These are phyloP conservation scores for Heritiera littoralis DNA, from an alignment of 345 rosid species.

Conservation along the genomic window DNA sequence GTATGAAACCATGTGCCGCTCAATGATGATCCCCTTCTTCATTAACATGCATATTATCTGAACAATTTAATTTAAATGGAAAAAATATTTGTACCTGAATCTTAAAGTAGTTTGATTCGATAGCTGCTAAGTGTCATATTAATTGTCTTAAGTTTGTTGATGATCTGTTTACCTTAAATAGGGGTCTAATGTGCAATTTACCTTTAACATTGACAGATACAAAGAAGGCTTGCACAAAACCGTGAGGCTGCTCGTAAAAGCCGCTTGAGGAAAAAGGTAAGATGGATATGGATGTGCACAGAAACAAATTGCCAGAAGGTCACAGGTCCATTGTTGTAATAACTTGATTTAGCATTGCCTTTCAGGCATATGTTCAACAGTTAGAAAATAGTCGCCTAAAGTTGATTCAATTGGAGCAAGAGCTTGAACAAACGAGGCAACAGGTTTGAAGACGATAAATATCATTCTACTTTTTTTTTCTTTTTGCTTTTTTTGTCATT, in stretches of 20 bases:
- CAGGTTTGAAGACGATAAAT: constrained; percentile 47
- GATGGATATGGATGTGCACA: constrained; percentile 12
- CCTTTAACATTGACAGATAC: constrained; percentile 45
- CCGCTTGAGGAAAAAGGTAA: constrained; percentile 89
- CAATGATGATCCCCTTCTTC: not conserved
- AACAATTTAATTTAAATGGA: not conserved
- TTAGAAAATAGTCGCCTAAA: constrained; percentile 87
- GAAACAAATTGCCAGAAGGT: constrained; percentile 1
- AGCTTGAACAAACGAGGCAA: constrained; percentile 73
- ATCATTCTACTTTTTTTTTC: not conserved
- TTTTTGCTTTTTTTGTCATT: not conserved
- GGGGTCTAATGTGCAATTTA: not conserved
- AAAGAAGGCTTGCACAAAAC: constrained; percentile 92
- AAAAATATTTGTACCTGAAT: not conserved
- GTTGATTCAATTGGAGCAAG: constrained; percentile 86
- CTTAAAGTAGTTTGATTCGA: not conserved
- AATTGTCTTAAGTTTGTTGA: not conserved
- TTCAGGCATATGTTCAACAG: constrained; percentile 95
- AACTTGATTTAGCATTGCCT: constrained; percentile 22
- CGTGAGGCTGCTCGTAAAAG: constrained; percentile 98
- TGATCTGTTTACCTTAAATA: not conserved
- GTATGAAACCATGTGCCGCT: not conserved
- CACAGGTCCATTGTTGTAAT: constrained; percentile 8
- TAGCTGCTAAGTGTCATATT: not conserved
- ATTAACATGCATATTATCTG: not conserved